Base-by-base conservation (phyloP, 768 basidiomycete species). In the Tylopilus plumbeoviolaceoides region DNA sequence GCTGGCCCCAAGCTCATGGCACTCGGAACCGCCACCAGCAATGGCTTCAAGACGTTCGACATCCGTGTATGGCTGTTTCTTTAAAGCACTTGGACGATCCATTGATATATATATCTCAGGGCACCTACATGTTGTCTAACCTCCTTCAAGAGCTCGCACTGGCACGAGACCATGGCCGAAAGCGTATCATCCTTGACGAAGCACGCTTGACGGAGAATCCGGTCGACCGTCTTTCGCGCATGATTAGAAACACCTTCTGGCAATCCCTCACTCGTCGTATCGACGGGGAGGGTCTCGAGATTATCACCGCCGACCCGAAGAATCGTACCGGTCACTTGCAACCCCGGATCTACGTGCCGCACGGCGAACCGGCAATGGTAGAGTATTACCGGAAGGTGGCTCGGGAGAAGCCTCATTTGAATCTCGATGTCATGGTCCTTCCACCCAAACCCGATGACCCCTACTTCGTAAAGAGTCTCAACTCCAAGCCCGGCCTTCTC, bases 111-210 rank as follows among this genome's bases (percentile, higher is more conserved):
- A 23, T 57, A 14, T 55, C 62, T 15, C 65, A 95, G 88, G 95
- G 97, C 39, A 98, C 89, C n/a, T 99, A 98, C 72, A 98, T 98
- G 95, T 78, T 99, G 43, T 98, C 95, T 12, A 98, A 98, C 71
- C 82, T 99, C 23, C 79, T 99, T n/a, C 95, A 99, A 76, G 95
- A 99, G 68, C 86, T 99, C 44, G 95, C 95, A 3, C 83, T 98
- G 20, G 95, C 97, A 7, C 84, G 92, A 9, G 95, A 98, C 66
- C 94, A 95, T 70, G 87, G 89, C 57, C 79, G 94, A 51, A 95
- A 95, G 72, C 89, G 93, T 8, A 97, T 99, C 65, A 92, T 99
- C 18, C 84, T 99, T n/a, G 97, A 99, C 61, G 97, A 99, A 70
- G 86, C 92, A n/a, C 89, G 95, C 56, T 78, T 99, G 47, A 91